Percentiles rank a stretch among this genome's conserved stretches.
Conservation (phyloP, 75 land plant genomes). For the Larix kaempferi region DNA sequence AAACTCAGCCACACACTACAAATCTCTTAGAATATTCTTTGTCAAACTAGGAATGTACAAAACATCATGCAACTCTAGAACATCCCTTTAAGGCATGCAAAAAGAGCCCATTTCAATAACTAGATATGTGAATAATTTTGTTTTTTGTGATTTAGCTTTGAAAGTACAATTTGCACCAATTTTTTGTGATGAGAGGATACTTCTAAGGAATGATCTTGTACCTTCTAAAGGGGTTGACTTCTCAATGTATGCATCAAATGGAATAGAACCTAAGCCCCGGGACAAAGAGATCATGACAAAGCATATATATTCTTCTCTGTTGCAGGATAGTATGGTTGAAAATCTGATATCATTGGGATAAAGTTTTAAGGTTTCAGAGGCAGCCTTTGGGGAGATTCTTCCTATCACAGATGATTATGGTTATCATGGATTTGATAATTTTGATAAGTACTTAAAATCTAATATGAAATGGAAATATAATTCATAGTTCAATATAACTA, state of each 20-base stretch:
- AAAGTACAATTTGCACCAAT: no score
- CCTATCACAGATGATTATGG: not conserved
- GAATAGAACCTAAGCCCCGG: not conserved
- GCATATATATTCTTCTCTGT: not conserved
- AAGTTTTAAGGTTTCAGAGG: not conserved
- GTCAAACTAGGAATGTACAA: no score
- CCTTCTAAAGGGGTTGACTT: not conserved
- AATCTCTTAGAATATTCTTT: no score
- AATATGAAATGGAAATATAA: conserved; percentile 1
- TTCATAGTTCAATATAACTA: not conserved
- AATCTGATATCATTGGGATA: not conserved
- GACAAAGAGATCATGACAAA: not conserved
- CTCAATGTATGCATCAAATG: not conserved
- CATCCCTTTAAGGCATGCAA: no score
- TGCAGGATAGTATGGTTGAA: not conserved
- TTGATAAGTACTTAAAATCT: conserved; percentile 4
- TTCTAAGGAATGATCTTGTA: not conserved
- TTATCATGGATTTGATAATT: not conserved
- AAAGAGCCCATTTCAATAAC: no score
- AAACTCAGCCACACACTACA: no score
- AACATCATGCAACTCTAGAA: no score
- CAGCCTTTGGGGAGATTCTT: not conserved
- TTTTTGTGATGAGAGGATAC: no score
- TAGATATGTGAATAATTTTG: no score
- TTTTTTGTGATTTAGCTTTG: no score